Evolutionary conservation across 495 filamentous ascomycete species (phyloP), one percentile per base, ranked within the genome.

Genomic region (Sphaerosporella brunnea): DNA sequence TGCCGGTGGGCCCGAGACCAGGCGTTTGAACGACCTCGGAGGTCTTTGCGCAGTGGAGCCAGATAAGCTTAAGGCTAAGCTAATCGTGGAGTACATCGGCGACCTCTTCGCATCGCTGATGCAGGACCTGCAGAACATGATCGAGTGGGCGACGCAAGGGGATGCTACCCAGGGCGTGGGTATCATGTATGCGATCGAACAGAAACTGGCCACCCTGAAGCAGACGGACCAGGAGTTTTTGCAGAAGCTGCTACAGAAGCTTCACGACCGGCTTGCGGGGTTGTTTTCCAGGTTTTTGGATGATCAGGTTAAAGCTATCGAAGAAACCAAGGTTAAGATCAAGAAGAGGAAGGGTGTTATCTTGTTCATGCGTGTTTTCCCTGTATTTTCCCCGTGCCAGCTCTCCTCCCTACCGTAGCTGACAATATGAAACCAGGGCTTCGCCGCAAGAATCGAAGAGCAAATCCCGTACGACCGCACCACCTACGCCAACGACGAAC

Each of bases 321-420:
- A 96, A 63, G 88, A 96, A 47, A 95, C 87, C n/a, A 95, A 94
- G 64, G 88, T 96, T 55, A 94, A 93, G 64, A 82, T 94, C 64
- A 95, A 94, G 68, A 96, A 95, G 69, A 78, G 88, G 49, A 94
- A 92, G 64, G 88, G 88, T 11, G 84, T 96, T 51, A 94, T 94
- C 55, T 77, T 74, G 7, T 95, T 96, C 63, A 85, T 95, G 66
- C 78, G 84, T 39, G 80, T 84, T 32, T 95, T 96, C 68, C 88
- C 88, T 19, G 67, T 59, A 52, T n/a, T n/a, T n/a, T n/a, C n/a
- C n/a, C n/a, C n/a, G n/a, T n/a, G 47, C 50, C 25, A 49, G 4
- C n/a, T 5, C 4, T 44, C 36, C 23, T n/a, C 35, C 34, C 34
- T 39, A 9, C 16, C 15, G 7, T 26, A 24, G 21, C n/a, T 43